These are phyloP conservation scores for Verticillium albo-atrum DNA, from an alignment of 2,329 filamentous ascomycete genomes.

Conservation along the genomic window DNA sequence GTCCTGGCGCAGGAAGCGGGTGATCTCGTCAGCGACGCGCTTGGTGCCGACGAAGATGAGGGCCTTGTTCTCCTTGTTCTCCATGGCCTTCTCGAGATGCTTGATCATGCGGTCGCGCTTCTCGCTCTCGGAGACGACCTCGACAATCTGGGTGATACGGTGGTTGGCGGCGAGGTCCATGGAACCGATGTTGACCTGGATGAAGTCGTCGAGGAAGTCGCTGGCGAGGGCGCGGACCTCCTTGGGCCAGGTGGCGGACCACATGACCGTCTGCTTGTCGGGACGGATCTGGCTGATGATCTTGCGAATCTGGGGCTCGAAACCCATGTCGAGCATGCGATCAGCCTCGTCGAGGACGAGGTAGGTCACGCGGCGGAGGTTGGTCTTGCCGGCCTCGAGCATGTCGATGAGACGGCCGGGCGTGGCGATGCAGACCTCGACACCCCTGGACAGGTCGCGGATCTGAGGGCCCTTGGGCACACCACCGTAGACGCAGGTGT, in stretches of 20 bases:
- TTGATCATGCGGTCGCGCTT: conserved; percentile 98
- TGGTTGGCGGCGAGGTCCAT: conserved; percentile 96
- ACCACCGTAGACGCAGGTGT: conserved; percentile 98
- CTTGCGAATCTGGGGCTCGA: conserved; percentile 98
- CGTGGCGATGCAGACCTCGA: conserved; percentile 98
- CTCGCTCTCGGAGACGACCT: conserved; percentile 93
- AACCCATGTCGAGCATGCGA: conserved; percentile 99
- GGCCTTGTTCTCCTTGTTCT: conserved; percentile 90
- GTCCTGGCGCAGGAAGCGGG: conserved; percentile 92
- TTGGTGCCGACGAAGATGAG: conserved; percentile 93
- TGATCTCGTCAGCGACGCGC: conserved; percentile 96
- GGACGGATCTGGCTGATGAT: conserved; percentile 97
- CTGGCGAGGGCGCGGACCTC: conserved; percentile 88
- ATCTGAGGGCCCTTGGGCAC: conserved; percentile 98
- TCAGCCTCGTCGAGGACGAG: conserved; percentile 98
- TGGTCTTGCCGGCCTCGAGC: conserved; percentile 96
- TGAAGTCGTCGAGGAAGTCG: conserved; percentile 92
- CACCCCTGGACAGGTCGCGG: conserved; percentile 87
- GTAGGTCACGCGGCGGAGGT: conserved; percentile 96
- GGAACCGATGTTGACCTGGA: conserved; percentile 98
- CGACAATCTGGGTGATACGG: conserved; percentile 95
- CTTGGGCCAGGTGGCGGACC: conserved; percentile 99
- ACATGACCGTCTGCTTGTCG: conserved; percentile 99
- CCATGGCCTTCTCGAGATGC: conserved; percentile 97
- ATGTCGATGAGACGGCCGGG: conserved; percentile 98